Base-by-base conservation (phyloP, 2,329 filamentous ascomycete species). In the Shiraia sp. region DNA sequence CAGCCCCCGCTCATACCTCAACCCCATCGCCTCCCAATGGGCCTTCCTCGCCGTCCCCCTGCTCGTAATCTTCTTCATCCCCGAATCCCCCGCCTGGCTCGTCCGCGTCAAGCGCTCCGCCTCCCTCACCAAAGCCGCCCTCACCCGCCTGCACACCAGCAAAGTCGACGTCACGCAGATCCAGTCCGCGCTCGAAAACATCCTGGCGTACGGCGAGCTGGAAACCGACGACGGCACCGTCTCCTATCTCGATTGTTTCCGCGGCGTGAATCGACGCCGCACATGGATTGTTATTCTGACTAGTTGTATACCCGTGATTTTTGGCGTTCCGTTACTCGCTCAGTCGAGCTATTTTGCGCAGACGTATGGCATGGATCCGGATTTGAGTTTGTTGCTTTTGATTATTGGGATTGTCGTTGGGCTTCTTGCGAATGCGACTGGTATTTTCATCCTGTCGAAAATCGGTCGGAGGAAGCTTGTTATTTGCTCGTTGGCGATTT, bases 31-130 rank as follows among this genome's bases (percentile, higher is more conserved):
- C 1, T 61, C 69, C 1, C 69, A 72, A 40, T 74, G 72, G 71
- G 49, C 63, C 0, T 70, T 66, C 40, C 67, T 70, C 1, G 52
- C 57, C 1, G 40, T 71, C 1, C 66, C 72, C 0, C 49, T 76
- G 10, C 9, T 67, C n/a, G 45, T 73, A 13, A 59, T 71, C 0
- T 45, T 74, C 10, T 12, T 72, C 29, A 63, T 78, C 22, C 76
- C 76, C 0, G 76, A 79, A 47, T 75, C 71, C 13, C 76, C 76
- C 0, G 65, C 73, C 0, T 76, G 71, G 32, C 63, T 77, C 2
- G 52, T 78, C 3, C 68, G 73, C 3, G 69, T 65, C 32, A 63
- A 61, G 4, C 56, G 61, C 8, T 49, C 68, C 7, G 57, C 53
- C 0, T 53, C 72, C 30, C 71, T 73, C 2, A 57, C 74, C 48